phyloP scores from a whole-genome alignment of 768 basidiomycete species.

The Boletus reticulatus region DNA sequence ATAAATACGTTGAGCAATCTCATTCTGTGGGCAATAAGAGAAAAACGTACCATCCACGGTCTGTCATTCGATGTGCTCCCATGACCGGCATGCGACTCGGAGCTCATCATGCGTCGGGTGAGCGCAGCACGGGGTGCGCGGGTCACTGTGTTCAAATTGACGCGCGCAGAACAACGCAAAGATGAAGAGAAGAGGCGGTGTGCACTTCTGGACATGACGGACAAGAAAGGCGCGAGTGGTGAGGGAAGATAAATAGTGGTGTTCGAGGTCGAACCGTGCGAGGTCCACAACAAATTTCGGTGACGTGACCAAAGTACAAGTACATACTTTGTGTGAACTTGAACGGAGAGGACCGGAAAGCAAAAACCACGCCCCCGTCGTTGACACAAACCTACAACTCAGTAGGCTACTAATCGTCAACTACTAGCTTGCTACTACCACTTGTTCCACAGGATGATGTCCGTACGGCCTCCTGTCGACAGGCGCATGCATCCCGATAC shows the following conservation, averaged over 20 bases:
- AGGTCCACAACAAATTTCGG: conserved; percentile 18
- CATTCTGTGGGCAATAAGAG: not conserved
- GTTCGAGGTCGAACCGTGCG: conserved; percentile 7
- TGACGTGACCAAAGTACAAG: conserved; percentile 20
- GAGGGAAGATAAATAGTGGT: conserved; percentile 11
- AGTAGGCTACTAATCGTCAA: not conserved
- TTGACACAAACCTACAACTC: not conserved
- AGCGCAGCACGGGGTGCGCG: conserved; percentile 14
- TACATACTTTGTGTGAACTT: conserved; percentile 22
- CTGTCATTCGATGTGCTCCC: conserved; percentile 18
- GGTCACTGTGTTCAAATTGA: not conserved
- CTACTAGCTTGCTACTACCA: not conserved
- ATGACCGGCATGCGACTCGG: conserved; percentile 23
- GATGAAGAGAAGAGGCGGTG: conserved; percentile 17
- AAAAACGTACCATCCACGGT: conserved; percentile 30
- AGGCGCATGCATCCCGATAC: too few species aligned
- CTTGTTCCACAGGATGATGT: not conserved
- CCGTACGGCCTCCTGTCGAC: not conserved
- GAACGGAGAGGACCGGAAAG: conserved; percentile 24
- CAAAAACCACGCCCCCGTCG: too few species aligned
- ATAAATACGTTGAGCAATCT: not conserved
- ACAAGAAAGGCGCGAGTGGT: not conserved
- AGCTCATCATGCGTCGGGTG: conserved; percentile 27
- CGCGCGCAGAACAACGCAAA: conserved; percentile 16
- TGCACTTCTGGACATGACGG: conserved; percentile 21